Evolutionary conservation across 257 asterid species (phyloP), one percentile per base, ranked within the genome.

Genomic region (Euphrasia confusa): DNA sequence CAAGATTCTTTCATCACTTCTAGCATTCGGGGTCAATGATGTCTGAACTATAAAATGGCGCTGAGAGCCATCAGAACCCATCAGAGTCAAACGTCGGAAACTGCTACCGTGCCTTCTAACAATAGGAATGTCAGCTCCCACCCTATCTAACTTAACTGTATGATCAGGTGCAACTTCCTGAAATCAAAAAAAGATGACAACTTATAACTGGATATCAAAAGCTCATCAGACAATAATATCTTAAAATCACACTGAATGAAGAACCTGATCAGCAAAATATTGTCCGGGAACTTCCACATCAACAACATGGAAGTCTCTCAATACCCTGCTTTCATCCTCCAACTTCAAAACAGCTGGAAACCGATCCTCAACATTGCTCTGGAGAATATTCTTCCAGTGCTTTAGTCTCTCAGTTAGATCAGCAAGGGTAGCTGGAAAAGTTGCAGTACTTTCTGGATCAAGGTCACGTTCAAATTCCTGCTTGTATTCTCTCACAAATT

Each of bases 231-330:
- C 62, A 18, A 53, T 24, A 53, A 53, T 18, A 53, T 24, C 58
- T 21, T 53, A 53, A 7, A 24, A 53, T 10, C 13, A 53, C 17
- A 42, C 24, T 45, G 47, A 44, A 61, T 7, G 53, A 14, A 71
- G 68, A 66, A 87, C 99, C 96, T 93, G 95, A 80, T 93, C 99
- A 60, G 83, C 58, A 54, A 93, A 93, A 82, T 93, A 93, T 74
- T 93, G 99, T 42, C 99, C 99, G 3, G 99, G 99, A 83, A 93
- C 94, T 75, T 93, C 99, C 62, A 93, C 99, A 80, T 93, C 99
- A 71, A 93, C 97, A 64, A 87, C 94, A 62, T 93, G 85, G 69
- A 87, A 93, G 76, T 93, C 99, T 32, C 97, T 81, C 77, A 93
- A 82, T 65, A 89, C 99, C 87, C 89, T 85, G 78, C 99, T 93